Conservation (phyloP, 331 rosid species). For the Malus hybrid region DNA sequence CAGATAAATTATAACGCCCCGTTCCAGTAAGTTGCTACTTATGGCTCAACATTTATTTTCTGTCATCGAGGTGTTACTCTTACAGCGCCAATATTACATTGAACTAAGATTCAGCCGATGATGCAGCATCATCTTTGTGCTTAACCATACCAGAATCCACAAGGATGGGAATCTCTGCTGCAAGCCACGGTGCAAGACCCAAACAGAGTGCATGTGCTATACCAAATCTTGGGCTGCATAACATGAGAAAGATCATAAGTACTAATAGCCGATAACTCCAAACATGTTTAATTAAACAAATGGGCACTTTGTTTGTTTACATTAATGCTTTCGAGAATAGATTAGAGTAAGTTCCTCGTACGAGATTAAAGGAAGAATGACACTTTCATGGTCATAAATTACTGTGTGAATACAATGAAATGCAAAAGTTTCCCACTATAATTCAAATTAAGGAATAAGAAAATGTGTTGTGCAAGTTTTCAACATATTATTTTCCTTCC, state of each 20-base stretch:
- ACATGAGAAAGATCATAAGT: constrained; percentile 11
- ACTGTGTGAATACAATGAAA: background rate
- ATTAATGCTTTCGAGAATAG: background rate
- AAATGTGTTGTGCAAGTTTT: background rate
- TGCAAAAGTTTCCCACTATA: background rate
- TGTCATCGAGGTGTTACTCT: constrained; percentile 20
- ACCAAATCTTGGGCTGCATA: constrained; percentile 82
- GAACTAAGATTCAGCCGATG: constrained; percentile 55
- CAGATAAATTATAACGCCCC: constrained; percentile 14
- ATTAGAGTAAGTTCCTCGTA: background rate
- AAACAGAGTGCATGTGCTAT: constrained; percentile 87
- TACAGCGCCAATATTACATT: constrained; percentile 20
- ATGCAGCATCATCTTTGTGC: constrained; percentile 79
- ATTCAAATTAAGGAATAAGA: background rate
- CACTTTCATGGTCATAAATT: background rate
- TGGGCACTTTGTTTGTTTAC: background rate
- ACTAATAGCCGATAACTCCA: constrained; percentile 5
- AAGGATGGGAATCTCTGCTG: constrained; percentile 78
- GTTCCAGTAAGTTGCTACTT: constrained; percentile 23
- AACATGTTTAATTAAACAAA: background rate
- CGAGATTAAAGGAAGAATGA: background rate
- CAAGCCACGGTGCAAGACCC: constrained; percentile 95
- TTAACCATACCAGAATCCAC: constrained; percentile 92
- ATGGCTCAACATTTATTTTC: constrained; percentile 38
- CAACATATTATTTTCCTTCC: background rate